Base-by-base conservation (phyloP, 75 land plant genomes). In the Pinus tabuliformis region DNA sequence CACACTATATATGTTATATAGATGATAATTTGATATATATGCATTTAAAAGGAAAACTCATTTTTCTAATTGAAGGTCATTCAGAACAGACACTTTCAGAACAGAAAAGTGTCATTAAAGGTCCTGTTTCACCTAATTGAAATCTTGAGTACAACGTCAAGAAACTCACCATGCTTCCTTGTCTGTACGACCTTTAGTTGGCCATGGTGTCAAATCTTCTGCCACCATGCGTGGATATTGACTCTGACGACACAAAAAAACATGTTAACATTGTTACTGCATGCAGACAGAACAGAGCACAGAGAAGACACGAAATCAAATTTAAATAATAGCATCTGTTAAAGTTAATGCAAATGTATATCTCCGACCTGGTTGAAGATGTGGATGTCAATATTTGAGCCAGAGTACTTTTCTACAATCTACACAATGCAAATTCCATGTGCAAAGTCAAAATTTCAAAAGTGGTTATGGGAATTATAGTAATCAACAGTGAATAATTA, bases 211-310 rank as follows among this genome's bases (percentile, higher is more conserved):
- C 83, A 91, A 84, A 77, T 97, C 98, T 56, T 95, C 99, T 39
- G 83, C 91, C 72, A 91, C 93, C 73, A 96, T 57, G 58, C 99
- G 95, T 33, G 99, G 98, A 73, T 95, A 97, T 75, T 97, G 92
- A 76, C 99, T 97, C 99, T 97, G 86, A 49, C 77, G 18, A 30
- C 21, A 59, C 56, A 81, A 33, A 42, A 11, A 42, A 37, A 6
- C 52, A 52, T 79, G 24, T 21, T 62, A 18, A 57, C 3, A 56
- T 37, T 24, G 71, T 49, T 77, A 52, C 14, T 45, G 9, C 18
- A 66, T 49, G 59, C 6, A 26, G 0, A 21, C 6, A 36, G 28
- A 56, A 61, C 12, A 22, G 15, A 49, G 17, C 5, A 22, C 63
- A 28, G 6, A 75, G 24, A 49, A 36, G 17, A n/a, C 42, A 73